Evolutionary conservation across 2,329 filamentous ascomycete genomes (phyloP), one percentile per base, ranked within the genome.

Genomic region (Blastomyces emzantsi): DNA sequence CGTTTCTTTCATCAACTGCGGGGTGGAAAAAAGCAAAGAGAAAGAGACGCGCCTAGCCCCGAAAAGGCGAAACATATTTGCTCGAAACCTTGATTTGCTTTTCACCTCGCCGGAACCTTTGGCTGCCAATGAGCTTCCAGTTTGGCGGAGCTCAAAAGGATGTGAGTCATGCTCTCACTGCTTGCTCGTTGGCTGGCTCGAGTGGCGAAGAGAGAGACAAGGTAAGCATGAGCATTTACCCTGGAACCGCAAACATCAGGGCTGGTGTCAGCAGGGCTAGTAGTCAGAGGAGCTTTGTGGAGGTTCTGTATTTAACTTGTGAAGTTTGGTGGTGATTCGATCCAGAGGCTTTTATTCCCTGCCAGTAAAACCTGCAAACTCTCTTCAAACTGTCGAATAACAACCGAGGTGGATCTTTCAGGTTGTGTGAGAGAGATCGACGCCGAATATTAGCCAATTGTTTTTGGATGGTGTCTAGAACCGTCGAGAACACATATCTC

Each of bases 371-470:
- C 3, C n/a, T 17, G 33, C 19, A 17, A 30, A 22, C n/a, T 56
- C 28, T 56, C n/a, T 25, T n/a, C 15, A 56, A 56, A 56, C 30
- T 56, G 54, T 56, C 54, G 28, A 39, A 36, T 56, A 56, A n/a
- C 54, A 39, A 15, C 36, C 22, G 28, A 30, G 9, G n/a, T 36
- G 28, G 4, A 39, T 1, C 30, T 36, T 2, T 36, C 11, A 11
- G 54, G n/a, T 11, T 39, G 8, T 22, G 6, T 13, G 6, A 11
- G 6, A 30, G 54, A 11, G 3, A 22, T n/a, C 2, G 8, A 22
- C n/a, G 30, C 28, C 11, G n/a, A n/a, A n/a, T 49, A n/a, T 22
- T n/a, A 22, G 8, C 3, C 45, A 22, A 9, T n/a, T 22, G 9
- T 19, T 22, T 49, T n/a, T 39, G 45, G 22, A 11, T 45, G 11